These are phyloP conservation scores for Blastobotrys apis DNA, from an alignment of 1,139 yeast genomes.

Conservation along the genomic window DNA sequence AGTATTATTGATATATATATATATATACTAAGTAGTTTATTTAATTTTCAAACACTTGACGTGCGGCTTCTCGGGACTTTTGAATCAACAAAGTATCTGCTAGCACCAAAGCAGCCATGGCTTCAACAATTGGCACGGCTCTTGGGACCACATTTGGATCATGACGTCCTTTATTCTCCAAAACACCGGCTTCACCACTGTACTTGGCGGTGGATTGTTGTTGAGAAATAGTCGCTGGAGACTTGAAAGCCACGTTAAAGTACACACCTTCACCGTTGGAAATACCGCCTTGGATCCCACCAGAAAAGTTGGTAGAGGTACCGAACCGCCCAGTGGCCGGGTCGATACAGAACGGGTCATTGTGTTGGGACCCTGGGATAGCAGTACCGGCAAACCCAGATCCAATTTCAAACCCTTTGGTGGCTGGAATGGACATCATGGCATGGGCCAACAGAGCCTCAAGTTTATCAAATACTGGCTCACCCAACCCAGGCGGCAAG, in stretches of 20 bases:
- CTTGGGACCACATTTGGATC: conserved; percentile 98
- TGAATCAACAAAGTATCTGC: conserved; percentile 85
- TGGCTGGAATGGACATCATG: conserved; percentile 94
- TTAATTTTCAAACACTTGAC: conserved; percentile 1
- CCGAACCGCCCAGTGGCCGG: conserved; percentile 58
- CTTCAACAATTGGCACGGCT: conserved; percentile 97
- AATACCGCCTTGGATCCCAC: conserved; percentile 98
- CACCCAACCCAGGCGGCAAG: conserved; percentile 91
- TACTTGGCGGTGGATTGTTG: conserved; percentile 85
- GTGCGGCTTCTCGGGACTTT: conserved; percentile 67
- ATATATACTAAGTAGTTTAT: too few species aligned
- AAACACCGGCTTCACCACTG: conserved; percentile 78
- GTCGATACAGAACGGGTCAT: conserved; percentile 58
- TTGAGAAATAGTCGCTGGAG: conserved; percentile 95
- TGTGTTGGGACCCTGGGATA: conserved; percentile 90
- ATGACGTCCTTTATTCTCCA: conserved; percentile 96
- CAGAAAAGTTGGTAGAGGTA: conserved; percentile 87
- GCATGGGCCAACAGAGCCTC: conserved; percentile 96
- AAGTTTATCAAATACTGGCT: conserved; percentile 93
- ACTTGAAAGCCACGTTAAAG: conserved; percentile 93
- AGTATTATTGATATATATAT: too few species aligned
- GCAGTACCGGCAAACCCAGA: conserved; percentile 89
- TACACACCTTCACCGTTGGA: conserved; percentile 92
- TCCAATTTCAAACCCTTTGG: conserved; percentile 96
- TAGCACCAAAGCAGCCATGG: conserved; percentile 92